phyloP scores from a whole-genome alignment of 768 basidiomycete genomes.

The Hericium alpestre region DNA sequence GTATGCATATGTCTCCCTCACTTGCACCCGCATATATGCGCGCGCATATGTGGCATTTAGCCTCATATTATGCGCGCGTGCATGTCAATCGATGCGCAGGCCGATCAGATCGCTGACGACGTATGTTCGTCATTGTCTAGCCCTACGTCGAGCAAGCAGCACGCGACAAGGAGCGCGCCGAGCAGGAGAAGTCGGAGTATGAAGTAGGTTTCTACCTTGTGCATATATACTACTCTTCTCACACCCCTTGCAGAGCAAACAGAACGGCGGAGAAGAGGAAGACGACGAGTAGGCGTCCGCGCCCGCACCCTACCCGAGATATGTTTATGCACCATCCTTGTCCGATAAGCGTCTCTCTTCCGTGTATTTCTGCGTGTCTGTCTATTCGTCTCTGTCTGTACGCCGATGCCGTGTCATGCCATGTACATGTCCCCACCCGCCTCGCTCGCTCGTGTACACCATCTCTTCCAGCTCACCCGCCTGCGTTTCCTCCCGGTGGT shows the following conservation, averaged over 20 bases:
- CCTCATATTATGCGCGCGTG: neutral
- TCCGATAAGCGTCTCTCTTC: neutral
- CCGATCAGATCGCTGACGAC: conserved; percentile 2
- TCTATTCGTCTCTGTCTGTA: neutral
- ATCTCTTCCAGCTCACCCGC: too few relatives aligned
- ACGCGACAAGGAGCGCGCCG: conserved; percentile 79
- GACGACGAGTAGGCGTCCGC: conserved; percentile 29
- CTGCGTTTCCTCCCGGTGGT: too few relatives aligned
- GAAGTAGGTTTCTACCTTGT: conserved; percentile 19
- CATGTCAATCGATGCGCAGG: conserved; percentile 3
- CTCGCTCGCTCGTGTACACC: too few relatives aligned
- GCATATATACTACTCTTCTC: neutral
- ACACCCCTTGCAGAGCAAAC: conserved; percentile 22
- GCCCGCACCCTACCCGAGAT: neutral
- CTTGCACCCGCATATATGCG: neutral
- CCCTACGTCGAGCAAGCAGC: conserved; percentile 84
- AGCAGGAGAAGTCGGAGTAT: conserved; percentile 57
- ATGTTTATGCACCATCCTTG: conserved; percentile 5
- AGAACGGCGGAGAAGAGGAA: conserved; percentile 31
- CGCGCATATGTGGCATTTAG: neutral
- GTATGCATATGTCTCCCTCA: conserved; percentile 25
- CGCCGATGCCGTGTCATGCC: neutral
- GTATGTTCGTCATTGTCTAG: conserved; percentile 26
- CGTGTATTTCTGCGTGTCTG: neutral
- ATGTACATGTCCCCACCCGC: too few relatives aligned